phyloP scores from a whole-genome alignment of 371 early-diverging fungal genomes.

The Neoconidiobolus thromboides region DNA sequence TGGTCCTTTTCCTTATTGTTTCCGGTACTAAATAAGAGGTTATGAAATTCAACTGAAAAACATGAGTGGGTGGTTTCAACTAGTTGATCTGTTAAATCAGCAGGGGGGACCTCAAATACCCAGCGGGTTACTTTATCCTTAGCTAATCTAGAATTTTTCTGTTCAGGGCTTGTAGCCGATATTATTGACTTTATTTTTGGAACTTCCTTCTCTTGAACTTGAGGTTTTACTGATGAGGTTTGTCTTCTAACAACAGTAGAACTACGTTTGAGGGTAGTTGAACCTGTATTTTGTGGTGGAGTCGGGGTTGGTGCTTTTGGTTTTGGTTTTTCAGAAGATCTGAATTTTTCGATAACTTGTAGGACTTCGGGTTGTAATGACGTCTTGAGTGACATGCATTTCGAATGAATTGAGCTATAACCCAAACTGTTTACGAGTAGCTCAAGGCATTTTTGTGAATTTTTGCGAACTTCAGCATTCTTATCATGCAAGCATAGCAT shows the following conservation, averaged over 20 bases:
- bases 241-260: no score
- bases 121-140: constrained; percentile 47
- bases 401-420: constrained; percentile 30
- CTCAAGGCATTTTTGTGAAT: constrained; percentile 47
- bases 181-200: constrained; percentile 20
- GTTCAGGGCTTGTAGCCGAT: constrained; percentile 34
- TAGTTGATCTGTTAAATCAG: constrained; percentile 44
- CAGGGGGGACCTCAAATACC: constrained; percentile 52
- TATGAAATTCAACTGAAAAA: constrained; percentile 28
- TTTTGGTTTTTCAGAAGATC: background rate
- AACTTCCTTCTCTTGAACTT: background rate
- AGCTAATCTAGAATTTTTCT: constrained; percentile 46
- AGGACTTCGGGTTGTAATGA: constrained; percentile 38
- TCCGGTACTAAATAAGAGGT: constrained; percentile 52
- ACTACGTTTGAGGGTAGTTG: background rate
- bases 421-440: constrained; percentile 36
- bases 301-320: background rate
- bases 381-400: constrained; percentile 36
- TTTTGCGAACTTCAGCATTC: constrained; percentile 73
- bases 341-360: constrained; percentile 41
- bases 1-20: constrained; percentile 67
- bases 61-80: constrained; percentile 32
- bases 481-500: constrained; percentile 72
- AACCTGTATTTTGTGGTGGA: background rate
- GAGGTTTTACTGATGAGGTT: background rate